Percentiles rank a stretch among this genome's conserved stretches.
Conservation (phyloP, 192 early-diverging fungal genomes). For the Coemansia pectinata region DNA sequence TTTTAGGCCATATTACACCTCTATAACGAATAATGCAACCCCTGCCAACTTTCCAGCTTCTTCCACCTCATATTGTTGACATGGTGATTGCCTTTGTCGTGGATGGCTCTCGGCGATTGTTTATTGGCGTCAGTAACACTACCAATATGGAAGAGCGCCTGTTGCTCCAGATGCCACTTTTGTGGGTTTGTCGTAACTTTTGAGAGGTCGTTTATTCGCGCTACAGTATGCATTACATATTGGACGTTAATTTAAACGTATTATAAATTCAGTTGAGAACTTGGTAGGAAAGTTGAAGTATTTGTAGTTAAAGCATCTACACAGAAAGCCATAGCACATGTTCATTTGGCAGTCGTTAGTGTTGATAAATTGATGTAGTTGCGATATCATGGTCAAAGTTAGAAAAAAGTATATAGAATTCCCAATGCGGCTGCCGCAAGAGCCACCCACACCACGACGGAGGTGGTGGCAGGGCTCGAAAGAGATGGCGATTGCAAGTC, state of each 20-base stretch:
- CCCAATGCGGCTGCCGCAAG: neutral
- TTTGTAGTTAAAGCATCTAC: no score
- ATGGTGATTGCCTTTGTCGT: neutral
- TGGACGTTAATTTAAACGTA: no score
- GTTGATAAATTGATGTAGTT: no score
- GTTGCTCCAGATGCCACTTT: neutral
- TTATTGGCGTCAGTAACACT: no score
- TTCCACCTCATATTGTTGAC: neutral
- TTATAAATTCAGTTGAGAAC: no score
- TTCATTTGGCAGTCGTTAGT: no score
- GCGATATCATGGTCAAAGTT: neutral
- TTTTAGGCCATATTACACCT: no score
- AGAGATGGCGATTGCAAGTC: neutral
- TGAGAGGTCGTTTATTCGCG: neutral
- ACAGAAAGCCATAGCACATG: no score
- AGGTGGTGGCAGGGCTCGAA: neutral
- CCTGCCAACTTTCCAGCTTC: neutral
- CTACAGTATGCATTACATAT: neutral
- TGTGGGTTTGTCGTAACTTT: neutral
- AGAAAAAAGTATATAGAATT: neutral
- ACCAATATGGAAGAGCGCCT: neutral
- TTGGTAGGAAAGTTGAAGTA: no score
- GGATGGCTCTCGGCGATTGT: no score
- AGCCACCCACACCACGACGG: neutral
- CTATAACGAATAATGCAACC: neutral